phyloP scores from a whole-genome alignment of 1,284 basidiomycete species.

The Ceratobasidium sp. region DNA sequence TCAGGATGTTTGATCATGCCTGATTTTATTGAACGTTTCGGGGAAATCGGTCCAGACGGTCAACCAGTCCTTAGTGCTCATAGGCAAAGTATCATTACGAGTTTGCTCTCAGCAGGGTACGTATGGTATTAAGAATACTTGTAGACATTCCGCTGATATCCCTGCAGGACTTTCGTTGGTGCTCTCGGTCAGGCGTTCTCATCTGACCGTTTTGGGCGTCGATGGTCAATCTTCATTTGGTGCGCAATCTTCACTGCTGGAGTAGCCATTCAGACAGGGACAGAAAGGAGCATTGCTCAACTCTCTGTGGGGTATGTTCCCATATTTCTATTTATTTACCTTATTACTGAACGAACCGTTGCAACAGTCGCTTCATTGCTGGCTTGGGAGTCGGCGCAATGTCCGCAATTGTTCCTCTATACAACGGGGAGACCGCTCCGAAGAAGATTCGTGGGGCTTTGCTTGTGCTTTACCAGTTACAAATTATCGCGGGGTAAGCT shows the following conservation, averaged over 20 bases:
- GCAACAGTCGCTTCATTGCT: conserved; percentile 66
- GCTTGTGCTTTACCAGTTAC: conserved; percentile 78
- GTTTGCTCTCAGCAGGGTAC: conserved; percentile 78
- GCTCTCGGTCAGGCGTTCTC: conserved; percentile 79
- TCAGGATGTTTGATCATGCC: conserved; percentile 84
- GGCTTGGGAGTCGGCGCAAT: conserved; percentile 82
- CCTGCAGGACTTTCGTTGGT: conserved; percentile 58
- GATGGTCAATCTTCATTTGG: conserved; percentile 79
- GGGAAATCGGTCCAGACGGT: conserved; percentile 63
- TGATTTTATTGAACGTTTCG: conserved; percentile 76
- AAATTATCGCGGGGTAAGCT: conserved; percentile 73
- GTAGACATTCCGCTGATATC: neutral
- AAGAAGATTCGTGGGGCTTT: conserved; percentile 78
- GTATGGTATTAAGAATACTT: conserved; percentile 45
- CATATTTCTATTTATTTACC: neutral
- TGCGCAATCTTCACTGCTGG: conserved; percentile 77
- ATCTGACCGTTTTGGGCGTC: conserved; percentile 75
- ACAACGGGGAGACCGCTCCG: conserved; percentile 82
- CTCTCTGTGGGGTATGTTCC: conserved; percentile 64
- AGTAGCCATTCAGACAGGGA: conserved; percentile 74
- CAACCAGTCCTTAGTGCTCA: conserved; percentile 65
- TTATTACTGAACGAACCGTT: neutral
- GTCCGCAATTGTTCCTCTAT: conserved; percentile 81
- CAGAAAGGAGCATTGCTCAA: conserved; percentile 68
- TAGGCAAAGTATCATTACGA: conserved; percentile 80